Percentiles rank a stretch among this genome's conserved stretches.
Conservation (phyloP, 2,329 filamentous ascomycete species). For the Pseudonectria buxi region DNA sequence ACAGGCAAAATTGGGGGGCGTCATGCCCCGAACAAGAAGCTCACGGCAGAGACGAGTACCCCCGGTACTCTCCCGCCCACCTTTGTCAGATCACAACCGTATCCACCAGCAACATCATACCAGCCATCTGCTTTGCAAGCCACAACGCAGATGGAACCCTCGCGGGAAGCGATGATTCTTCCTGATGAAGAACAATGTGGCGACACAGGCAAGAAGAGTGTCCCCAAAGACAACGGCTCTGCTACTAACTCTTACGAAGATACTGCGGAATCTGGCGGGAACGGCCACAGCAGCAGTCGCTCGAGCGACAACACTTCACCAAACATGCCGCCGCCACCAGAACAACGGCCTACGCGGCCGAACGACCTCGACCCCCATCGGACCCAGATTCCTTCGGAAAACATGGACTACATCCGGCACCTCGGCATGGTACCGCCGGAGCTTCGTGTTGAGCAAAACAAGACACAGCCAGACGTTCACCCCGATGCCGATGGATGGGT, state of each 20-base stretch:
- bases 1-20: conserved; percentile 57
- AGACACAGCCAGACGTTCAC: conserved; percentile 39
- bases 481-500: conserved; percentile 70
- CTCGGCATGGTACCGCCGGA: conserved; percentile 60
- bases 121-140: conserved; percentile 24
- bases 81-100: conserved; percentile 23
- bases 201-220: conserved; percentile 31
- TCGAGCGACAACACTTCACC: conserved; percentile 34
- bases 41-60: conserved; percentile 7
- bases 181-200: conserved; percentile 22
- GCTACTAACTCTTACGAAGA: conserved; percentile 43
- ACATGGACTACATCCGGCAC: conserved; percentile 73
- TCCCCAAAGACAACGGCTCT: conserved; percentile 38
- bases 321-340: conserved; percentile 37
- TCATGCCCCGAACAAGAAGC: conserved; percentile 25
- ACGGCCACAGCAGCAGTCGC: conserved; percentile 26
- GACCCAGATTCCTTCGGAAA: conserved; percentile 67
- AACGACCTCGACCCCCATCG: conserved; percentile 72
- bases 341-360: conserved; percentile 72
- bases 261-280: conserved; percentile 36
- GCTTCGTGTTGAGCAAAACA: conserved; percentile 35
- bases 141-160: conserved; percentile 22
- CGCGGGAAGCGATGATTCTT: conserved; percentile 45
- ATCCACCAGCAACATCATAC: conserved; percentile 22
- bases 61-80: conserved; percentile 7